These are phyloP conservation scores for Suillus paluster DNA, from an alignment of 768 basidiomycete genomes.

Conservation along the genomic window DNA sequence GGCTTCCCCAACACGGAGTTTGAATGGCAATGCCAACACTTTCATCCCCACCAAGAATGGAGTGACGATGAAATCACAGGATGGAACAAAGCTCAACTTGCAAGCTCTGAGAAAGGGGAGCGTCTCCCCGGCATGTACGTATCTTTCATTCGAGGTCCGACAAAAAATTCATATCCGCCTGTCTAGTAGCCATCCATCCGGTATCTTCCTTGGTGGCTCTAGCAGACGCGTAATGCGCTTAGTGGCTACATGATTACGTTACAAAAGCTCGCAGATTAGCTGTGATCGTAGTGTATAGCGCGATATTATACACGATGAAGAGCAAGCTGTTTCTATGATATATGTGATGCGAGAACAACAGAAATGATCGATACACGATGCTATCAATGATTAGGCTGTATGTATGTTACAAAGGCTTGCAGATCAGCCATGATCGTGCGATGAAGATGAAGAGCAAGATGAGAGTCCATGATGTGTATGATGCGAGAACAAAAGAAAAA, in stretches of 20 bases:
- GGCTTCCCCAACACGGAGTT: constrained; percentile 13
- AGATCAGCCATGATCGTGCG: too few species aligned
- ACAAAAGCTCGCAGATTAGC: not conserved
- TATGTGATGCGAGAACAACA: too few species aligned
- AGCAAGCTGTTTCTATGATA: too few species aligned
- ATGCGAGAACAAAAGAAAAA: too few species aligned
- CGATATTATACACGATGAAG: not conserved
- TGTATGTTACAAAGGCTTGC: too few species aligned
- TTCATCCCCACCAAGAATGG: constrained; percentile 23
- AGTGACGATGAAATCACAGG: constrained; percentile 27
- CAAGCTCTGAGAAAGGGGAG: constrained; percentile 20
- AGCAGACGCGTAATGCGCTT: not conserved
- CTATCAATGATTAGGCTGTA: too few species aligned
- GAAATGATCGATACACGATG: too few species aligned
- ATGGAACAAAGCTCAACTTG: constrained; percentile 20
- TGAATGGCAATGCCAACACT: constrained; percentile 30
- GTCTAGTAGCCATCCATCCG: not conserved
- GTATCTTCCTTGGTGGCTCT: not conserved
- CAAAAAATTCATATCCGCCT: not conserved
- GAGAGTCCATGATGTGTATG: too few species aligned
- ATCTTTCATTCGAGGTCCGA: not conserved
- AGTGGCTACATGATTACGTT: not conserved
- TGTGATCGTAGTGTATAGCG: not conserved
- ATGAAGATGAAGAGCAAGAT: too few species aligned
- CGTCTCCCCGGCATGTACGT: constrained; percentile 30